phyloP scores from a whole-genome alignment of 2,329 filamentous ascomycete genomes.

The Hypoxylon sp. region DNA sequence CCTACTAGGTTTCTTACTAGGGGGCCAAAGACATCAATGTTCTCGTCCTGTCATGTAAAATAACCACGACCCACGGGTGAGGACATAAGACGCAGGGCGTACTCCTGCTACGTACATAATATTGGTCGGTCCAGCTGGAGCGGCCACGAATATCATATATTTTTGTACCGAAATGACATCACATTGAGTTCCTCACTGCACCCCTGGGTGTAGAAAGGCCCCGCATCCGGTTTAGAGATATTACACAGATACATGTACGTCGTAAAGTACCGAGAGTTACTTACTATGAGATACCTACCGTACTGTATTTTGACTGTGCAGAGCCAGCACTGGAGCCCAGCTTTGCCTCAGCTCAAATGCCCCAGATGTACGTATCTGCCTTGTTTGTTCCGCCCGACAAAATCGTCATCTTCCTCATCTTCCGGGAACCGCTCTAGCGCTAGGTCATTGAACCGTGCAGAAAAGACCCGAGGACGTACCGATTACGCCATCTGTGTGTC shows the following conservation, averaged over 20 bases:
- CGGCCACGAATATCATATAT: conserved; percentile 30
- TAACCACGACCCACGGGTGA: conserved; percentile 4
- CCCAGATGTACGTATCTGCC: conserved; percentile 32
- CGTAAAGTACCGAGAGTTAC: conserved; percentile 19
- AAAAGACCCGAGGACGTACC: conserved; percentile 42
- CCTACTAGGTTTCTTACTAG: neutral
- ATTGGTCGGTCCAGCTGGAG: conserved; percentile 32
- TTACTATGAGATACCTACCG: conserved; percentile 25
- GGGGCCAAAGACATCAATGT: neutral
- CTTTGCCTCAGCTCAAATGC: conserved; percentile 40
- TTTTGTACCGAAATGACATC: conserved; percentile 40
- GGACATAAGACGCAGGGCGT: conserved; percentile 8
- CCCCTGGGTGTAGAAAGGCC: conserved; percentile 35
- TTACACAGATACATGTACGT: conserved; percentile 14
- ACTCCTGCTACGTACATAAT: conserved; percentile 21
- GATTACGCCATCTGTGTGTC: conserved; percentile 43
- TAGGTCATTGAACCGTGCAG: conserved; percentile 34
- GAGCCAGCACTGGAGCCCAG: conserved; percentile 26
- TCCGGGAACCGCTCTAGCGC: conserved; percentile 29
- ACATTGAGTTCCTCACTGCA: conserved; percentile 19
- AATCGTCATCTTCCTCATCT: conserved; percentile 46
- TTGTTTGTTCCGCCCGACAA: conserved; percentile 23
- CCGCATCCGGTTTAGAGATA: conserved; percentile 40
- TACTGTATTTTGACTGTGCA: conserved; percentile 40
- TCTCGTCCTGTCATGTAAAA: conserved; percentile 13